Evolutionary conservation across 805 yeast genomes (phyloP), one percentile per base, ranked within the genome.

Genomic region (Blastobotrys peoriensis): DNA sequence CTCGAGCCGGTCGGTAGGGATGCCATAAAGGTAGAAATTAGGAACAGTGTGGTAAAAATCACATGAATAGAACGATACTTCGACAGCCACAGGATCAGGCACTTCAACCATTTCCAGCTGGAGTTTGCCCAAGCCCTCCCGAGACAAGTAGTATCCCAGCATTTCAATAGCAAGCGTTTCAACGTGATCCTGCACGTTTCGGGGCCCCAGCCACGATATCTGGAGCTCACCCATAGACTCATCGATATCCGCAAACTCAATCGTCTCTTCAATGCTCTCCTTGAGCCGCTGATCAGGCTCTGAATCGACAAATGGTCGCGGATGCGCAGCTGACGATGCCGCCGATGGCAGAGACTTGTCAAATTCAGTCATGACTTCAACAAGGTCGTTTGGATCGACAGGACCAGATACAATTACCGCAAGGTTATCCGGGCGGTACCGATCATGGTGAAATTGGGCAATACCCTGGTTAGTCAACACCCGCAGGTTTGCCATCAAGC

Each of bases 241-340:
- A 58, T 87, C 96, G 46, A 78, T 73, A 56, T 93, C 98, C 2
- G 98, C 96, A 57, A 93, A 93, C 47, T 79, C 81, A 20, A 88
- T 75, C 3, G 68, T 70, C 33, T 75, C 70, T 9, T 74, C 64
- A 4, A 71, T 58, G 2, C 67, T 62, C 41, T 73, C 58, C 2
- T 54, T 33, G 63, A 71, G 39, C 60, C 71, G 53, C 5, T 70
- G 72, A 50, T 74, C 60, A 33, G 75, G 75, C 4, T 47, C 54
- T 1, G 76, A 70, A 45, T 87, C 96, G 16, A 87, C 78, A 63
- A 89, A 93, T 15, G 98, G 97, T 47, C 96, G 73, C n/a, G n/a
- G n/a, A n/a, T n/a, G n/a, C n/a, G n/a, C n/a, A n/a, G n/a, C n/a
- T n/a, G n/a, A n/a, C n/a, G n/a, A n/a, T 2, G 53, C 47, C 0